Evolutionary conservation across 2,329 filamentous ascomycete genomes (phyloP).

Genomic region (Microdochium trichocladiopsis): DNA sequence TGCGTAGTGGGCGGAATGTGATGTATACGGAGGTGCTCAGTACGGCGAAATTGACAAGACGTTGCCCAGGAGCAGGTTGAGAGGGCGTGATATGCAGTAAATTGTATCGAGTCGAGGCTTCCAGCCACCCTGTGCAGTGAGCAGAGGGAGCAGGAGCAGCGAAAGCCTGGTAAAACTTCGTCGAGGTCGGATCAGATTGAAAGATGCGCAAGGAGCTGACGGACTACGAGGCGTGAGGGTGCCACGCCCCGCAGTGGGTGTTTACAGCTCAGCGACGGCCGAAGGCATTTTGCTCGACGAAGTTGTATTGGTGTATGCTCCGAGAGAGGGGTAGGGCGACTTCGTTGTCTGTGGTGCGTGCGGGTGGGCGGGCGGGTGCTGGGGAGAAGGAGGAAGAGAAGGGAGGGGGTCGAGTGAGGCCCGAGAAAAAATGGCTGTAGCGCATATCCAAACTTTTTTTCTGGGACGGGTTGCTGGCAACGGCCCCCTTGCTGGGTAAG

Average conservation of each 20-base stretch:
- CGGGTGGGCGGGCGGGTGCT: conserved; percentile 20
- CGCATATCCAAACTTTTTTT: conserved; percentile 1
- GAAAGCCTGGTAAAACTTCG: conserved; percentile 58
- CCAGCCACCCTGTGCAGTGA: conserved; percentile 10
- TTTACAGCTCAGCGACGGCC: conserved; percentile 90
- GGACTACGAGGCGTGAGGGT: conserved; percentile 66
- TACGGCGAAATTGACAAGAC: neutral
- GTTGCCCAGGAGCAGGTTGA: conserved; percentile 8
- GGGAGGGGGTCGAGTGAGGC: conserved; percentile 6
- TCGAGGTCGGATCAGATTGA: conserved; percentile 54
- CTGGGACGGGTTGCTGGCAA: neutral
- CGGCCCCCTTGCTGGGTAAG: neutral
- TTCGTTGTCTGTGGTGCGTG: conserved; percentile 54
- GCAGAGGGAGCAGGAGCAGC: conserved; percentile 29
- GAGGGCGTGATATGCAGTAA: conserved; percentile 13
- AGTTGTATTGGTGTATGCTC: conserved; percentile 40
- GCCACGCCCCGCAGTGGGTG: conserved; percentile 66
- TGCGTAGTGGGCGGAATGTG: too few relatives aligned
- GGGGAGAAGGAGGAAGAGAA: conserved; percentile 23
- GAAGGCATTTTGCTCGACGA: conserved; percentile 67
- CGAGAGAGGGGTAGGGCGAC: conserved; percentile 42
- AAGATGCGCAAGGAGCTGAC: conserved; percentile 69
- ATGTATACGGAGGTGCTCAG: neutral
- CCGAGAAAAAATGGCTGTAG: neutral
- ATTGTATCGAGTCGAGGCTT: conserved; percentile 25